Evolutionary conservation across 108 stramenopile species (phyloP), one percentile per base, ranked within the genome.

Genomic region (Conticribra guillardii): DNA sequence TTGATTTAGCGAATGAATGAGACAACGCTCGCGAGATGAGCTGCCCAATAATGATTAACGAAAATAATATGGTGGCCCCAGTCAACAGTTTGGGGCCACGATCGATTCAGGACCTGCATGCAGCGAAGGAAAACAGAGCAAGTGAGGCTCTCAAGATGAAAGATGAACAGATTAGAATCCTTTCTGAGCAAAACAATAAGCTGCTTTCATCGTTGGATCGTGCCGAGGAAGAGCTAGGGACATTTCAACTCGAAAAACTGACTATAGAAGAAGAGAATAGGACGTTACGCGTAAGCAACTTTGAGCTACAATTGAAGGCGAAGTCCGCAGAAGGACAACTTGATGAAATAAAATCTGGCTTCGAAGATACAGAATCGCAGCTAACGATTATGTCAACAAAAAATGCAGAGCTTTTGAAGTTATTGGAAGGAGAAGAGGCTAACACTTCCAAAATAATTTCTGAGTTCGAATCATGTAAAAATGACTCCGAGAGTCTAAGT

Each of bases 371-470:
- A n/a, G 89, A 90, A 44, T 84, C 77, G 49, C 84, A 93, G 74
- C 76, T 95, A 19, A 67, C 77, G 41, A 89, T 86, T 29, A 85
- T 93, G 82, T 89, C 89, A 0, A 86, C 83, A 52, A 92, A 93
- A 77, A 91, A 89, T 74, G 71, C 89, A 1, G 92, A 95, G 85
- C 83, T 95, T 14, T 85, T 93, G 26, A 86, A 89, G 29, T 81
- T 95, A 54, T 65, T 95, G 50, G 92, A 92, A 71, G 71, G 76
- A 23, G 90, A 95, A 59, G 94, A 95, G 68, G 74, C 84, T 41
- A 86, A 88, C 49, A 82, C 71, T 24, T 69, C 84, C 8, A 70
- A 82, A 60, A 57, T 84, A 16, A 54, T 60, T 2, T 27, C 60
- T 8, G 83, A 84, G 32, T 85, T 88, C 50, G 76, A 84, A 34